phyloP scores from a whole-genome alignment of 2,329 filamentous ascomycete species.

The Fusarium nelsonii region DNA sequence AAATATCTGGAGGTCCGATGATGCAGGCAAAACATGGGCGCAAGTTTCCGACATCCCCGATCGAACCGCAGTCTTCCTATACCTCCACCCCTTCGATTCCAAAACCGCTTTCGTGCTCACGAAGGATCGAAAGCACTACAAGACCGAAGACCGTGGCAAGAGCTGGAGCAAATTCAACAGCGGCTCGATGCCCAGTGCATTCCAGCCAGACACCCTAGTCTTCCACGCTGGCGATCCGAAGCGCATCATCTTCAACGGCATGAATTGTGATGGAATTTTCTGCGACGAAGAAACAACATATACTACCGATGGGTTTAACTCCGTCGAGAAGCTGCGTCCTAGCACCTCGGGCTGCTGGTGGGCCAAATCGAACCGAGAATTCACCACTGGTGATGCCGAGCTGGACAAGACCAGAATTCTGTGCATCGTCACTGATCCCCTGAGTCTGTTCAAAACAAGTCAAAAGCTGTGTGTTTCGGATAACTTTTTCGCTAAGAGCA shows the following conservation, averaged over 20 bases:
- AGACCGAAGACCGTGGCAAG: slow-evolving; percentile 85
- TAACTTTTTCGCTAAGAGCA: slow-evolving; percentile 75
- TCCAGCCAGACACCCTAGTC: slow-evolving; percentile 65
- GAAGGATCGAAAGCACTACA: slow-evolving; percentile 77
- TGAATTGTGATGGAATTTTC: slow-evolving; percentile 73
- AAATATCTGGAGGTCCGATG: slow-evolving; percentile 80
- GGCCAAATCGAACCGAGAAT: slow-evolving; percentile 82
- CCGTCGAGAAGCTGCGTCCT: slow-evolving; percentile 72
- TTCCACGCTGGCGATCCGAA: slow-evolving; percentile 89
- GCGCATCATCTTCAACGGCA: slow-evolving; percentile 86
- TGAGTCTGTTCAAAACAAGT: slow-evolving; percentile 77
- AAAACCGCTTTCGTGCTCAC: slow-evolving; percentile 86
- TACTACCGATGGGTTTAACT: slow-evolving; percentile 87
- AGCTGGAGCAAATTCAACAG: slow-evolving; percentile 82
- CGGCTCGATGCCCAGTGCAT: slow-evolving; percentile 67
- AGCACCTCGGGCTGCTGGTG: slow-evolving; percentile 85
- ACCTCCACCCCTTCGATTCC: slow-evolving; percentile 83
- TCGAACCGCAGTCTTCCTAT: slow-evolving; percentile 71
- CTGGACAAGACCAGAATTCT: slow-evolving; percentile 78
- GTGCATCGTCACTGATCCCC: slow-evolving; percentile 81
- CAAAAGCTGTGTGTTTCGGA: slow-evolving; percentile 86
- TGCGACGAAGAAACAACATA: slow-evolving; percentile 77
- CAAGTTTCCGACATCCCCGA: slow-evolving; percentile 73
- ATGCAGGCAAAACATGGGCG: slow-evolving; percentile 85
- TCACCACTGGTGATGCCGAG: slow-evolving; percentile 75